These are phyloP conservation scores for Wilcoxina mikolae DNA, from an alignment of 495 filamentous ascomycete species.

Conservation along the genomic window DNA sequence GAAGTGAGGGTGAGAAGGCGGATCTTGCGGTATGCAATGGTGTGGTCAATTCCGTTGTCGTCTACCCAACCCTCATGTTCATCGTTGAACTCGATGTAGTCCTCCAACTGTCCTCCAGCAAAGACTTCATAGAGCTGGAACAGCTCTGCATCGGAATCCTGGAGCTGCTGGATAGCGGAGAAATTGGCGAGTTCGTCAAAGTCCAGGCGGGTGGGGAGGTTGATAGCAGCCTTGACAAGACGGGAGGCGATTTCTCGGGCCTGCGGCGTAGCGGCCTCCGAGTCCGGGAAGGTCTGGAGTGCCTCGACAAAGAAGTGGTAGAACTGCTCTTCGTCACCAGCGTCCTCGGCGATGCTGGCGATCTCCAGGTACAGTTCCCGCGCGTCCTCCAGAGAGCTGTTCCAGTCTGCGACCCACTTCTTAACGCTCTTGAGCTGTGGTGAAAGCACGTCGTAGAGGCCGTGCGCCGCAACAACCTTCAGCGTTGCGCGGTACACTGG, in stretches of 20 bases:
- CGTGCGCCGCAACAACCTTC: slow-evolving; percentile 54
- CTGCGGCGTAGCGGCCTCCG: slow-evolving; percentile 50
- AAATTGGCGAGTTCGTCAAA: slow-evolving; percentile 84
- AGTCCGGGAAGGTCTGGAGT: slow-evolving; percentile 66
- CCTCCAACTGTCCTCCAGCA: slow-evolving; percentile 76
- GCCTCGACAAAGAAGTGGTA: slow-evolving; percentile 74
- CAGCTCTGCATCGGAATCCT: slow-evolving; percentile 62
- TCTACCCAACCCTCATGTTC: slow-evolving; percentile 69
- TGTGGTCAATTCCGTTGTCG: slow-evolving; percentile 43
- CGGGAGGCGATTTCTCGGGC: slow-evolving; percentile 71
- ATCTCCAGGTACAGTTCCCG: slow-evolving; percentile 68
- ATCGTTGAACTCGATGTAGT: slow-evolving; percentile 85
- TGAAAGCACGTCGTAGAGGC: slow-evolving; percentile 64
- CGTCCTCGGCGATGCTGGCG: slow-evolving; percentile 60
- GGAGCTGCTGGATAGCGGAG: slow-evolving; percentile 72
- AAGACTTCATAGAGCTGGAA: slow-evolving; percentile 92
- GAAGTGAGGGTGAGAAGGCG: slow-evolving; percentile 85
- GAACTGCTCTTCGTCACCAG: slow-evolving; percentile 58
- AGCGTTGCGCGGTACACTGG: slow-evolving; percentile 77
- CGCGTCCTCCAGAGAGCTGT: slow-evolving; percentile 61
- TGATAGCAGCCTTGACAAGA: slow-evolving; percentile 68
- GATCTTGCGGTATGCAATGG: slow-evolving; percentile 67
- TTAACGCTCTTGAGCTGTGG: slow-evolving; percentile 65
- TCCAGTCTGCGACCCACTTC: slow-evolving; percentile 70
- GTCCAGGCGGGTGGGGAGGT: slow-evolving; percentile 64